These are phyloP conservation scores for Lachnum nothofagi DNA, from an alignment of 2,329 filamentous ascomycete species.

Conservation along the genomic window DNA sequence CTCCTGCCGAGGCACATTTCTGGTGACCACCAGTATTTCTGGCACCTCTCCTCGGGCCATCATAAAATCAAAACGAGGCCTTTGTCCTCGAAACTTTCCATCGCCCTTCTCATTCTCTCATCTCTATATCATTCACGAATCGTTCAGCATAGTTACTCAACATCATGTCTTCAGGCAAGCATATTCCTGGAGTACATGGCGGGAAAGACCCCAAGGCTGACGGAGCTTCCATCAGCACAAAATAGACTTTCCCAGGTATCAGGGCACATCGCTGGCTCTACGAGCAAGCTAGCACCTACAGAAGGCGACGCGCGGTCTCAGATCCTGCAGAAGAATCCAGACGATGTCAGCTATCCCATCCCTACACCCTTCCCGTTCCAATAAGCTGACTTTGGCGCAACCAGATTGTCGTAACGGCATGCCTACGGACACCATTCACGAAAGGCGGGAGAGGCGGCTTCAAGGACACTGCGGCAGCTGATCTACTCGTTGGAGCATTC, in stretches of 20 bases:
- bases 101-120: neutral
- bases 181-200: neutral
- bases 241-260: conserved; percentile 48
- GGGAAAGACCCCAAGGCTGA: conserved; percentile 17
- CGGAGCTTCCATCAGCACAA: conserved; percentile 24
- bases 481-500: conserved; percentile 80
- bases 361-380: neutral
- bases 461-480: conserved; percentile 86
- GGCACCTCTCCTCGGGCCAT: neutral
- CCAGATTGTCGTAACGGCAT: conserved; percentile 83
- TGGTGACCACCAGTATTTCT: neutral
- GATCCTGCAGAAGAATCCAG: conserved; percentile 60
- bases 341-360: conserved; percentile 50
- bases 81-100: too few relatives aligned
- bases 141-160: neutral
- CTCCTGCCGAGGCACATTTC: conserved; percentile 1
- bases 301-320: conserved; percentile 24
- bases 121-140: neutral
- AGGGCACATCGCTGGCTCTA: conserved; percentile 50
- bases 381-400: conserved; percentile 25
- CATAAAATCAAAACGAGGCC: neutral
- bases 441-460: conserved; percentile 90
- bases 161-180: conserved; percentile 29
- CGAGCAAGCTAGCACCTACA: conserved; percentile 25
- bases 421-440: conserved; percentile 85